These are phyloP conservation scores for Pseudocercospora fuligena DNA, from an alignment of 2,329 filamentous ascomycete species.

Conservation along the genomic window DNA sequence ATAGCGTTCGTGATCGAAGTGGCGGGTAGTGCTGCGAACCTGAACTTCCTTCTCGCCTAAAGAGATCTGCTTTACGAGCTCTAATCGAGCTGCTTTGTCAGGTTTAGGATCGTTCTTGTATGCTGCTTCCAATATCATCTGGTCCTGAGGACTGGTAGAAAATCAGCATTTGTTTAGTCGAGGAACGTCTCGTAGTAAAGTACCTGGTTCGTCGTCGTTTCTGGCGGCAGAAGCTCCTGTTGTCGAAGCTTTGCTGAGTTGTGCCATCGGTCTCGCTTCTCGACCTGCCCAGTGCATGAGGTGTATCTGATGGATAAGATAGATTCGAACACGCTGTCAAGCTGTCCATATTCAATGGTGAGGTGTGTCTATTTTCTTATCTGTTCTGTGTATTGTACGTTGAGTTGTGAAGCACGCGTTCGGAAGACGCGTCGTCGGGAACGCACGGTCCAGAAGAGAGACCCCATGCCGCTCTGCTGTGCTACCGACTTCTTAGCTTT, in stretches of 20 bases:
- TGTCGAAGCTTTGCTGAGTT: constrained; percentile 57
- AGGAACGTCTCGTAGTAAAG: constrained; percentile 20
- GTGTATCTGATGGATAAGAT: neutral
- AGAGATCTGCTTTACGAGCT: constrained; percentile 82
- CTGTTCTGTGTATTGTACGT: constrained; percentile 6
- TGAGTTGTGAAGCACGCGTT: neutral
- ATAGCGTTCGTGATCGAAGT: neutral
- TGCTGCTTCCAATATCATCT: constrained; percentile 82
- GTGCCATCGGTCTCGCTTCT: neutral
- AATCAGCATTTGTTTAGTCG: neutral
- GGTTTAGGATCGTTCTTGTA: constrained; percentile 87
- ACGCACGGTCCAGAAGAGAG: neutral
- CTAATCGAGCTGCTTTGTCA: constrained; percentile 83
- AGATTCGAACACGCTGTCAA: neutral
- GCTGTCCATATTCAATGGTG: neutral
- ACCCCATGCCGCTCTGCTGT: no score
- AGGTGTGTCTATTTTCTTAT: neutral
- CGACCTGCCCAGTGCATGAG: neutral
- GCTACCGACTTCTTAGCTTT: no score
- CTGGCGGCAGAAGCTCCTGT: constrained; percentile 64
- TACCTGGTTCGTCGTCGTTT: constrained; percentile 67
- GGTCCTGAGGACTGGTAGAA: constrained; percentile 75
- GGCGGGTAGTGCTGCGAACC: constrained; percentile 60
- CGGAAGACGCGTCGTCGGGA: neutral
- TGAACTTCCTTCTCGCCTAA: constrained; percentile 96